Evolutionary conservation across 306 rosid genomes (phyloP).

Genomic region (Sphenostylis stenocarpa): DNA sequence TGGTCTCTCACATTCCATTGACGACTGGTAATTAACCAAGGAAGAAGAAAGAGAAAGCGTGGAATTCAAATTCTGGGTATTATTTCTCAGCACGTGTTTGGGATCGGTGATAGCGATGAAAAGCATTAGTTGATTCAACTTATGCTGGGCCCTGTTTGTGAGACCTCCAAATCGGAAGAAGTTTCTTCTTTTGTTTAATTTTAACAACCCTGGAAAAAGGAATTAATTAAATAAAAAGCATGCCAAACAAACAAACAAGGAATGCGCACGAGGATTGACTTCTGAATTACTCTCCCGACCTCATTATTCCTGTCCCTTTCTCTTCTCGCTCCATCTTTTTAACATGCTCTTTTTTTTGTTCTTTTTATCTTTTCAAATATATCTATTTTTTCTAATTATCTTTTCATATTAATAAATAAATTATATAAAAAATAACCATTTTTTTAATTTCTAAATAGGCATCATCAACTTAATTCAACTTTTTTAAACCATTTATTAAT

Average conservation of each 20-base stretch:
- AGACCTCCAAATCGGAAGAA: not conserved
- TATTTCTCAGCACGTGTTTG: not conserved
- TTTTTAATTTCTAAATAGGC: too few relatives aligned
- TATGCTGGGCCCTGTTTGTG: not conserved
- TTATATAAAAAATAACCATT: too few relatives aligned
- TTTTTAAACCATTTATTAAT: too few relatives aligned
- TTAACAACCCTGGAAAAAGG: not conserved
- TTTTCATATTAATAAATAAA: too few relatives aligned
- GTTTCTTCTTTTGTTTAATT: conserved; percentile 2
- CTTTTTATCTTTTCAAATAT: too few relatives aligned
- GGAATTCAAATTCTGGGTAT: not conserved
- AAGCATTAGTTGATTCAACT: not conserved
- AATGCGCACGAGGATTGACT: conserved; percentile 43
- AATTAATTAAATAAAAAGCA: not conserved
- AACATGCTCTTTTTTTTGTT: too few relatives aligned
- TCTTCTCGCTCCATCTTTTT: conserved; percentile 32
- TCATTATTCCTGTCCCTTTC: conserved; percentile 19
- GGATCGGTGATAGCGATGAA: not conserved
- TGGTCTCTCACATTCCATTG: too few relatives aligned
- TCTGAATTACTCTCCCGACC: not conserved
- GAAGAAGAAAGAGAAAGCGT: too few relatives aligned
- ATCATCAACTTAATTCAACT: too few relatives aligned
- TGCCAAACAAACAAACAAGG: not conserved
- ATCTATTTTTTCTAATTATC: too few relatives aligned
- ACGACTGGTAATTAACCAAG: too few relatives aligned